These are phyloP conservation scores for Melastoma candidum DNA, from an alignment of 441 rosid species.

Conservation along the genomic window DNA sequence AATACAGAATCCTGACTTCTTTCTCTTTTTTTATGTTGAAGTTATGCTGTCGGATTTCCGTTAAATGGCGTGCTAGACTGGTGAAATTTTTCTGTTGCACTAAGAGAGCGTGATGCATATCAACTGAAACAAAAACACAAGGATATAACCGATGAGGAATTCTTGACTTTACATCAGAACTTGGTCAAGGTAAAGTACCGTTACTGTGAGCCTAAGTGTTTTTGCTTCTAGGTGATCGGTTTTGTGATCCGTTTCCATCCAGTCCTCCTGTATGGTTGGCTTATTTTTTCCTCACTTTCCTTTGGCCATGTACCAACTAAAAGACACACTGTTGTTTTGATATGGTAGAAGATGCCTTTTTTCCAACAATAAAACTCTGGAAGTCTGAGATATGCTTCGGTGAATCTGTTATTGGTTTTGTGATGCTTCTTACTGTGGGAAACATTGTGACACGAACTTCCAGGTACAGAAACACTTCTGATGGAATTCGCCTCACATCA, in stretches of 20 bases:
- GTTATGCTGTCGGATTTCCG: constrained; percentile 12
- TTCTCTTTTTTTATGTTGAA: neutral
- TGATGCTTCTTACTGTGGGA: constrained; percentile 1
- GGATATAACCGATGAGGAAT: too few species aligned
- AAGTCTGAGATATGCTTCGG: neutral
- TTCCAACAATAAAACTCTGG: neutral
- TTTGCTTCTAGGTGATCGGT: neutral
- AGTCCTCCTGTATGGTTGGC: too few species aligned
- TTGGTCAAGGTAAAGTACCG: too few species aligned
- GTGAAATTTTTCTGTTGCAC: constrained; percentile 4
- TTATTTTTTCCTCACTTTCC: too few species aligned
- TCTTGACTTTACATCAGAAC: too few species aligned
- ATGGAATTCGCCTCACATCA: constrained; percentile 80
- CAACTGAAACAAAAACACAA: too few species aligned
- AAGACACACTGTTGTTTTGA: neutral
- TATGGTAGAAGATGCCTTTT: neutral
- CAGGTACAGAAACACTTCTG: constrained; percentile 95
- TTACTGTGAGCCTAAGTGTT: neutral
- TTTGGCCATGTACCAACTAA: neutral
- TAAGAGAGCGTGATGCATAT: too few species aligned
- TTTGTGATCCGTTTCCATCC: neutral
- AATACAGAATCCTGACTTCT: neutral
- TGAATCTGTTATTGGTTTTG: neutral
- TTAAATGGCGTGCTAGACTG: constrained; percentile 9
- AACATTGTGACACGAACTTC: constrained; percentile 14